A percentile compares a stretch with the other conserved stretches of the same genome.
Conservation (phyloP, 176 grass and related monocot genomes). For the Elymus sibiricus region DNA sequence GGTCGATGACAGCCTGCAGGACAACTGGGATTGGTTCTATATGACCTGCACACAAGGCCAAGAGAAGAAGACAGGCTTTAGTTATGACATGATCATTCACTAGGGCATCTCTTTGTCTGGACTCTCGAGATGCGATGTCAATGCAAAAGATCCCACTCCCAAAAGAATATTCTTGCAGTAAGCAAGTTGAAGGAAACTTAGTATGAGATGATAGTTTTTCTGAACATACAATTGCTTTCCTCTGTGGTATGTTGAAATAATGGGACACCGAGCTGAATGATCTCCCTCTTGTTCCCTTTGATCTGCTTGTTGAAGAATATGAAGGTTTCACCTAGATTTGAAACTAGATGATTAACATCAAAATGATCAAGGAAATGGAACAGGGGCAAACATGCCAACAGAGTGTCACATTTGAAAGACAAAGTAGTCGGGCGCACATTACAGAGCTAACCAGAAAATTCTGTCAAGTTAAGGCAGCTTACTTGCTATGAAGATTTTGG, state of each 20-base stretch:
- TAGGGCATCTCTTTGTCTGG: slow-evolving; percentile 18
- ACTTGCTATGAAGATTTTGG: slow-evolving; percentile 14
- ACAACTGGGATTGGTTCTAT: slow-evolving; percentile 84
- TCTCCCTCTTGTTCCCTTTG: slow-evolving; percentile 98
- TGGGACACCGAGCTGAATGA: slow-evolving; percentile 89
- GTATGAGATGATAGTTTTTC: neutral
- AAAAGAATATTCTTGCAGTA: slow-evolving; percentile 40
- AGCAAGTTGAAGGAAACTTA: neutral
- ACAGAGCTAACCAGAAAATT: neutral
- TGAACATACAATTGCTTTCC: slow-evolving; percentile 77
- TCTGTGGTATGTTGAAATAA: slow-evolving; percentile 94
- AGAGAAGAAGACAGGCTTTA: slow-evolving; percentile 19
- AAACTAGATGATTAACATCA: slow-evolving; percentile 29
- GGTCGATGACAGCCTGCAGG: slow-evolving; percentile 89
- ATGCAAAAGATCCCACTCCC: slow-evolving; percentile 21
- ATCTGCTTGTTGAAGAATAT: slow-evolving; percentile 99
- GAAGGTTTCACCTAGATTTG: slow-evolving; percentile 80
- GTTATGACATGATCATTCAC: slow-evolving; percentile 23
- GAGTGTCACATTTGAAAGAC: neutral
- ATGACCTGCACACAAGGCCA: slow-evolving; percentile 58
- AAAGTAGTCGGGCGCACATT: neutral
- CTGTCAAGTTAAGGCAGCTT: slow-evolving; percentile 26
- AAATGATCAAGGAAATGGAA: neutral
- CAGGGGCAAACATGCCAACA: neutral
- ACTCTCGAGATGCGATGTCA: neutral